Percentiles rank a stretch among this genome's conserved stretches.
Conservation (phyloP, 176 grass and related monocot species). For the Bothriochloa decipiens region DNA sequence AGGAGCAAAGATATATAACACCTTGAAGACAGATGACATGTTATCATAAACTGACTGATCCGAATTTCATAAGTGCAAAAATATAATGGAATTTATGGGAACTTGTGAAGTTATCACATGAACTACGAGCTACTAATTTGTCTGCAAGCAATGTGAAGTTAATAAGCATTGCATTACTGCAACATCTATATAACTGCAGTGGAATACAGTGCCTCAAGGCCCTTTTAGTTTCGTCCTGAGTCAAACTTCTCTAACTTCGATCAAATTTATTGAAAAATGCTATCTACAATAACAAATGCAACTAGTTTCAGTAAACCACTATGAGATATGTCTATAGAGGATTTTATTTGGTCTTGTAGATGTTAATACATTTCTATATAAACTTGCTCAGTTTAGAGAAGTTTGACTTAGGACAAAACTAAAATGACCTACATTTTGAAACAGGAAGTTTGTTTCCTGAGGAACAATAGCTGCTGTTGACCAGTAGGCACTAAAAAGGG, state of each 20-base stretch:
- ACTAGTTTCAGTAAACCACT: neutral
- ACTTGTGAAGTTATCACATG: neutral
- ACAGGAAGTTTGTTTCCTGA: constrained; percentile 19
- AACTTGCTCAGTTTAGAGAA: neutral
- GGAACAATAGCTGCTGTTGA: constrained; percentile 2
- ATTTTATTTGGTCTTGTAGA: neutral
- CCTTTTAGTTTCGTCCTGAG: neutral
- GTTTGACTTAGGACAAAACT: neutral
- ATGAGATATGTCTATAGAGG: neutral
- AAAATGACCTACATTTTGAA: neutral
- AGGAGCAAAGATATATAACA: neutral
- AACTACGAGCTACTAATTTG: neutral
- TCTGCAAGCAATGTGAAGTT: constrained; percentile 13
- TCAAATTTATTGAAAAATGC: neutral
- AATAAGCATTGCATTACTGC: neutral
- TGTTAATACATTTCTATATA: neutral
- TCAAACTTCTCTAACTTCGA: neutral
- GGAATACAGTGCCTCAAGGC: neutral
- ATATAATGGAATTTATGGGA: constrained; percentile 2
- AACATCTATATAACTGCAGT: neutral
- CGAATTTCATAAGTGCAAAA: constrained; percentile 13
- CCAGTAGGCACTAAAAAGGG: neutral
- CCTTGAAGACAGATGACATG: neutral
- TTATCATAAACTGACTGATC: constrained; percentile 5
- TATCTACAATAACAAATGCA: neutral